Conservation (phyloP, 2,329 filamentous ascomycete species). For the Incumbomyces lentus region DNA sequence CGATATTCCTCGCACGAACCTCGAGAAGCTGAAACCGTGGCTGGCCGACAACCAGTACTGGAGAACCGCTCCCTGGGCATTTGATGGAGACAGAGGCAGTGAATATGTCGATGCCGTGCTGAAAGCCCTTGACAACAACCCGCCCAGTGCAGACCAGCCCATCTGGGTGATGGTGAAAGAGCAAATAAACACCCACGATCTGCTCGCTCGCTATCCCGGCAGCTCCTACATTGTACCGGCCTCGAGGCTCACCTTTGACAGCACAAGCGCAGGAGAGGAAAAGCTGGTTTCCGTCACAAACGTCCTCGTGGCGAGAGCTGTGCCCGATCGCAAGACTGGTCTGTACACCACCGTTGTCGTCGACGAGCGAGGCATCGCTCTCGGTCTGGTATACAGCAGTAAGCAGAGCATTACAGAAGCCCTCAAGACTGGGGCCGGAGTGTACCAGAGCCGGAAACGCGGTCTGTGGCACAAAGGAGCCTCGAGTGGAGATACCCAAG, state of each 20-base stretch:
- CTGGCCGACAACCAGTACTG: slow-evolving; percentile 24
- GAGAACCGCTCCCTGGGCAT: slow-evolving; percentile 21
- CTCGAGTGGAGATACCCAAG: slow-evolving; percentile 85
- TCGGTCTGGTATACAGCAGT: slow-evolving; percentile 91
- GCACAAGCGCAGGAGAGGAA: slow-evolving; percentile 46
- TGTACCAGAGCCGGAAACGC: slow-evolving; percentile 92
- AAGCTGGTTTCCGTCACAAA: slow-evolving; percentile 52
- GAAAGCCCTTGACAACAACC: slow-evolving; percentile 27
- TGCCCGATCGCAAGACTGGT: slow-evolving; percentile 71
- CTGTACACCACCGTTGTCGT: slow-evolving; percentile 84
- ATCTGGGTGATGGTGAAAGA: slow-evolving; percentile 27
- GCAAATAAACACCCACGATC: slow-evolving; percentile 13
- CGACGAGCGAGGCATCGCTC: slow-evolving; percentile 70
- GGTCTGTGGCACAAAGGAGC: slow-evolving; percentile 96
- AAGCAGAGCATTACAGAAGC: slow-evolving; percentile 82
- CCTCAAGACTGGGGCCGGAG: slow-evolving; percentile 66
- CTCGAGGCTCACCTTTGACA: slow-evolving; percentile 55
- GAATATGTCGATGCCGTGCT: slow-evolving; percentile 34
- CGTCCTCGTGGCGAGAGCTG: slow-evolving; percentile 64
- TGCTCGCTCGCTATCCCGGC: slow-evolving; percentile 24
- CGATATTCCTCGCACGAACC: slow-evolving; percentile 25
- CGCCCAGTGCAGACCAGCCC: slow-evolving; percentile 25
- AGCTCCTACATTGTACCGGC: slow-evolving; percentile 55
- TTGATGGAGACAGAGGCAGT: slow-evolving; percentile 23
- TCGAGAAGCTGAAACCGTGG: slow-evolving; percentile 31